Conservation (phyloP, 208 protist species). For the Leishmania tarentolae region DNA sequence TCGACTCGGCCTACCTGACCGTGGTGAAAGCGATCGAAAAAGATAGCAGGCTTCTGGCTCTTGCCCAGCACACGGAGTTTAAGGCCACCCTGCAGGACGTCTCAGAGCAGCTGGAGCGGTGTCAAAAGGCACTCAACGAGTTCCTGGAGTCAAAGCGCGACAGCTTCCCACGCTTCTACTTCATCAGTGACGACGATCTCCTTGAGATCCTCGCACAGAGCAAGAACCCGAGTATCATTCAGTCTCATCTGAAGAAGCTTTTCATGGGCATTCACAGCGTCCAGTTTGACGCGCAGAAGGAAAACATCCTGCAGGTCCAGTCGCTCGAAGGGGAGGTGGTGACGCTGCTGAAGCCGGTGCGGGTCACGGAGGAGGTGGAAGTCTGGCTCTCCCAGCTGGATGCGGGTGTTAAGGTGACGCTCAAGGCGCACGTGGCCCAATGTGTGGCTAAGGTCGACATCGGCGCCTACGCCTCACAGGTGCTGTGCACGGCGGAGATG, state of each 20-base stretch:
- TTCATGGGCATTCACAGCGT: conserved; percentile 97
- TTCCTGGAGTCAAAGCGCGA: conserved; percentile 98
- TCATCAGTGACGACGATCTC: conserved; percentile 99
- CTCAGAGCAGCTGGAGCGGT: conserved; percentile 96
- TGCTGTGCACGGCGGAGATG: conserved; percentile 94
- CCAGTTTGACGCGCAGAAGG: conserved; percentile 89
- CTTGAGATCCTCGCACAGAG: conserved; percentile 97
- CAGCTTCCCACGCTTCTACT: conserved; percentile 98
- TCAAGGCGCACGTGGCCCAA: conserved; percentile 78
- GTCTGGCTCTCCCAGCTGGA: conserved; percentile 94
- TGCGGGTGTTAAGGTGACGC: conserved; percentile 92
- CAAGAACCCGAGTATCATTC: conserved; percentile 96
- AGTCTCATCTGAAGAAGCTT: conserved; percentile 98
- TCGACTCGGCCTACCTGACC: conserved; percentile 95
- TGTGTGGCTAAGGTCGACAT: conserved; percentile 90
- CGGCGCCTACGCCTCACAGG: conserved; percentile 93
- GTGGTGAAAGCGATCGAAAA: conserved; percentile 91
- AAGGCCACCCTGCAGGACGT: conserved; percentile 86
- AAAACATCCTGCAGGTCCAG: conserved; percentile 91
- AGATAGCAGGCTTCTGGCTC: conserved; percentile 86
- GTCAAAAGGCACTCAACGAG: conserved; percentile 96
- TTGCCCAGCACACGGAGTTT: conserved; percentile 84
- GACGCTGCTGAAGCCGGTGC: conserved; percentile 88
- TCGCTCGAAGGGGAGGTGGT: conserved; percentile 95
- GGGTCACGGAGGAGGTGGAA: conserved; percentile 95